Evolutionary conservation across 1,284 basidiomycete genomes (phyloP).

Genomic region (Exsudoporus floridanus): DNA sequence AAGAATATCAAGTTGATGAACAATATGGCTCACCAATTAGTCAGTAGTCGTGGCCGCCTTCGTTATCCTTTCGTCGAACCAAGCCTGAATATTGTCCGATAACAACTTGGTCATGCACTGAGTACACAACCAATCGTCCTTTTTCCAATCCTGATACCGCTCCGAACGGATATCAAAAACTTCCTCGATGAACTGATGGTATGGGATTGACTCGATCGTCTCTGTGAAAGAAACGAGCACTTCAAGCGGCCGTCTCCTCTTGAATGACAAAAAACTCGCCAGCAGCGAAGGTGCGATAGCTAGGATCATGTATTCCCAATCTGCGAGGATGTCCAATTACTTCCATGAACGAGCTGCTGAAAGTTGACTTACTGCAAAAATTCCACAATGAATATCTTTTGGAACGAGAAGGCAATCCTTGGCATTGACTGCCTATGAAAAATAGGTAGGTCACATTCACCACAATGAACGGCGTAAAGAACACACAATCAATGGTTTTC

Average conservation of each 20-base stretch:
- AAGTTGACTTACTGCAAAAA: constrained; percentile 26
- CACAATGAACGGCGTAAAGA: not conserved
- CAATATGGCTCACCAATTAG: not conserved
- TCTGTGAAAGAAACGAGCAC: constrained; percentile 10
- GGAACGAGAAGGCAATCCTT: constrained; percentile 13
- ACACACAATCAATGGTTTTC: constrained; percentile 30
- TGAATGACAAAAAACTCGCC: constrained; percentile 8
- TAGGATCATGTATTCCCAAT: constrained; percentile 24
- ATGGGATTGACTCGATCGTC: constrained; percentile 6
- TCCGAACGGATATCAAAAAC: constrained; percentile 30
- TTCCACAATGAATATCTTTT: constrained; percentile 26
- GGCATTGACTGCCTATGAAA: constrained; percentile 19
- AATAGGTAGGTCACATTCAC: not conserved
- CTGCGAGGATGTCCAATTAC: constrained; percentile 6
- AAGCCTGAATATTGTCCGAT: constrained; percentile 31
- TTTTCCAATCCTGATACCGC: constrained; percentile 33
- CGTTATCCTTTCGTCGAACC: constrained; percentile 19
- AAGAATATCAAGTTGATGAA: not conserved
- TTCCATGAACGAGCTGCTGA: not conserved
- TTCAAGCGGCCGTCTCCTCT: constrained; percentile 9
- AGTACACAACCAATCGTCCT: constrained; percentile 37
- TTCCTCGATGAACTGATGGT: constrained; percentile 26
- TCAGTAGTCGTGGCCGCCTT: not conserved
- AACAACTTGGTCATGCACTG: constrained; percentile 32
- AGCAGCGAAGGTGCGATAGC: not conserved